Conservation (phyloP, 768 basidiomycete genomes). For the Lentinula raphanica region DNA sequence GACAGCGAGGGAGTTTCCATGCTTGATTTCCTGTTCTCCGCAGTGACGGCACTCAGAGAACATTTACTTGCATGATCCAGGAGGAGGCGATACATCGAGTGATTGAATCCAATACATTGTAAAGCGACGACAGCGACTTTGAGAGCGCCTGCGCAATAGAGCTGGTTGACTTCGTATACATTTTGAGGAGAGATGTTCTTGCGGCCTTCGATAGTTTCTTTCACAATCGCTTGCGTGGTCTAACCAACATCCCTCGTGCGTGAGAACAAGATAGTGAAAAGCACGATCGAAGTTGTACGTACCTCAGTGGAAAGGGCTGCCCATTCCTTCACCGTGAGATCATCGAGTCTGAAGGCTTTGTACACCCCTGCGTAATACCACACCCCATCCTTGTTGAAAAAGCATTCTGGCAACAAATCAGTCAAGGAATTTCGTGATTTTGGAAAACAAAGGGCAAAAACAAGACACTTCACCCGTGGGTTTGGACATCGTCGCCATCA, state of each 20-base stretch:
- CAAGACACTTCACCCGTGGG: conserved; percentile 60
- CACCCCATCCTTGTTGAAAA: conserved; percentile 73
- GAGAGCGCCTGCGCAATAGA: conserved; percentile 69
- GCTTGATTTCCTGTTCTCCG: conserved; percentile 23
- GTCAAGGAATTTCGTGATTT: not conserved
- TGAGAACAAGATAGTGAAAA: not conserved
- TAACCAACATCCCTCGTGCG: conserved; percentile 20
- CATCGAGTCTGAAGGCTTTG: conserved; percentile 57
- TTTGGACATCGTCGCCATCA: conserved; percentile 50
- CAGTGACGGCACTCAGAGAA: conserved; percentile 12
- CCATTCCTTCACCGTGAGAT: conserved; percentile 67
- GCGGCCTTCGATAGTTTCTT: conserved; percentile 63
- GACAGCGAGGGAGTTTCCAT: not conserved
- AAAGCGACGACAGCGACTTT: conserved; percentile 69
- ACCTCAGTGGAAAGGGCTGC: conserved; percentile 62
- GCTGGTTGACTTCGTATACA: conserved; percentile 66
- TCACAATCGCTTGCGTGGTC: conserved; percentile 63
- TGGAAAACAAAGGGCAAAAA: too few relatives aligned
- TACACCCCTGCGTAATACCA: conserved; percentile 87
- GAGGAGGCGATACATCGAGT: conserved; percentile 55
- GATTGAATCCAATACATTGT: conserved; percentile 74
- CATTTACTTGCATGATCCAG: conserved; percentile 58
- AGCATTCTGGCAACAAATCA: conserved; percentile 50
- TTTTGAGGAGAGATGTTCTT: conserved; percentile 79
- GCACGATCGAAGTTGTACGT: not conserved